Base-by-base conservation (phyloP, 1,139 yeast species). In the Nakaseomyces nivariensis region DNA sequence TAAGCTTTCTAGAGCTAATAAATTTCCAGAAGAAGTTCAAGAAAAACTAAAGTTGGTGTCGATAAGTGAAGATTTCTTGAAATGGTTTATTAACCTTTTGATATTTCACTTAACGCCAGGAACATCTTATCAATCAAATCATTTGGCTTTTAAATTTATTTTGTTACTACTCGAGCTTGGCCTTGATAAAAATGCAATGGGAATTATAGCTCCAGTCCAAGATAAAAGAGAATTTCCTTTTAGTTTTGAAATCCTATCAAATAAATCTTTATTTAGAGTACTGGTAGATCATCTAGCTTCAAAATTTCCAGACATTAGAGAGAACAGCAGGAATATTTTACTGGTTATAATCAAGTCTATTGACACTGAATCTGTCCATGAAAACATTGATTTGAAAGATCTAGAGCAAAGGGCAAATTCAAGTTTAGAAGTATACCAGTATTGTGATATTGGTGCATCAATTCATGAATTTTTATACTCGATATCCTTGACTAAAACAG, bases 401-500 rank as follows among this genome's bases (percentile, higher is more conserved):
- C 56, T 79, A 1, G 57, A 67, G 5, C 48, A 57, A 0, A 71
- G 73, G 46, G 74, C 83, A 0, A 56, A 74, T 26, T 54, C 60
- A 0, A 68, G 81, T 62, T 64, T 87, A 46, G 70, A 78, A 56
- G 78, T 81, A 46, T 94, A 90, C 25, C 76, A 89, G 51, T 79
- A 75, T 53, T 84, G 89, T 48, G 97, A 90, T 54, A 83, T 90
- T 27, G 96, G 94, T 8, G 90, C 96, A 0, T 75, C 81, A 43
- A 68, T 82, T 11, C 68, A 83, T 41, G 78, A 77, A 56, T 74
- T 83, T 53, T 54, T 77, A 46, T 74, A 67, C 58, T 62, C 58
- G 46, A 60, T 62, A 50, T 48, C 66, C n/a, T 25, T 24, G 9
- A 29, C 8, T 6, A 41, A 41, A 29, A 11, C 22, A n/a, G 57